phyloP scores from a whole-genome alignment of 2,329 filamentous ascomycete species.

The Colletotrichum sp. region DNA sequence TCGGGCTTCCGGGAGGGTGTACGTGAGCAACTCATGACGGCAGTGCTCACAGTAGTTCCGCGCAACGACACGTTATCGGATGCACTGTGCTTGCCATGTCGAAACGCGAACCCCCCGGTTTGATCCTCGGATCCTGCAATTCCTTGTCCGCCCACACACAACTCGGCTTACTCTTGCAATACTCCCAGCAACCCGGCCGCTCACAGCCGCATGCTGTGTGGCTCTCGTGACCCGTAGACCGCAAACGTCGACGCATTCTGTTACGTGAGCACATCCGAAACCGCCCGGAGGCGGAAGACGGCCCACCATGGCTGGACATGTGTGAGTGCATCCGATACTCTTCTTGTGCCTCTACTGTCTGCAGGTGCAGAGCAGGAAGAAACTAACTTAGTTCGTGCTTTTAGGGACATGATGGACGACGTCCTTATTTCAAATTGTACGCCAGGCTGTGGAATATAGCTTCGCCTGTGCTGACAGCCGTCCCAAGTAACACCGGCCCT shows the following conservation, averaged over 20 bases:
- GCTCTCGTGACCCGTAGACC: background rate
- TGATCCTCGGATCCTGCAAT: background rate
- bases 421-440: constrained; percentile 41
- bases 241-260: background rate
- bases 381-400: background rate
- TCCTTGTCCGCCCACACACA: background rate
- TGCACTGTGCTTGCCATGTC: constrained; percentile 2
- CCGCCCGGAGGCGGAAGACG: background rate
- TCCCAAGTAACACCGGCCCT: constrained; percentile 31
- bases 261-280: background rate
- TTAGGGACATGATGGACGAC: constrained; percentile 46
- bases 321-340: background rate
- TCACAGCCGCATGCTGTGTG: background rate
- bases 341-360: no score
- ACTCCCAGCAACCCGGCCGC: background rate
- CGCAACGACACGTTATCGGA: background rate
- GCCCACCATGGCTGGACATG: background rate
- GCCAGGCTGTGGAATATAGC: background rate
- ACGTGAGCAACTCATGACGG: background rate
- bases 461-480: background rate
- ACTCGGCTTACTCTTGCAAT: background rate
- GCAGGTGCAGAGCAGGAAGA: no score
- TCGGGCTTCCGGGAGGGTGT: background rate
- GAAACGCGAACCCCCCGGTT: background rate
- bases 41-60: background rate